Base-by-base conservation (phyloP, 2,329 filamentous ascomycete species). In the Nemania serpens region DNA sequence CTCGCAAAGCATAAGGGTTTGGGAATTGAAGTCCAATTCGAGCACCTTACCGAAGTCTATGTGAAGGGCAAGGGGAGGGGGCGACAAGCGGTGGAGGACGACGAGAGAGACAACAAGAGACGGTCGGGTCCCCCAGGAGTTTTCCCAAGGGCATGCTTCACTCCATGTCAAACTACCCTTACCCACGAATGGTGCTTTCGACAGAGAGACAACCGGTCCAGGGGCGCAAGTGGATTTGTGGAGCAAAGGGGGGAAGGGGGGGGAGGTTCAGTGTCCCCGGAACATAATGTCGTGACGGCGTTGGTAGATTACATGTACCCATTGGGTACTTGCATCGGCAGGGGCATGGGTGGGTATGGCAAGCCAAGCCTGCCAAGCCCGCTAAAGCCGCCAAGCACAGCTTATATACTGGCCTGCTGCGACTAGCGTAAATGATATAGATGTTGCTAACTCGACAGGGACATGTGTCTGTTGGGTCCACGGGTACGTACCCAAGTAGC, bases 81-180 rank as follows among this genome's bases (percentile, higher is more conserved):
- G 65, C 62, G 63, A 67, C 65, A 66, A 63, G 70, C 68, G 69
- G 68, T 69, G 68, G 70, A 71, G 69, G 70, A 64, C 58, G 68
- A 68, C 65, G 66, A 69, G 69, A 68, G 68, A 69, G 67, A 70
- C 66, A 66, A 69, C 66, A 67, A 69, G 68, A 70, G 68, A 70
- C 66, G 68, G 68, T 62, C 64, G 67, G 68, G 63, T 61, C 63
- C 69, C 70, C 64, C 69, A 70, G 66, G 70, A 70, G 68, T 69
- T 70, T 70, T 72, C 69, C 59, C 65, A 69, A 64, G 69, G 68
- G 65, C 66, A 68, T 61, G 66, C 66, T 66, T 62, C 61, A 60
- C 62, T 62, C 62, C 58, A 58, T 62, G 50, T 43, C 63, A 49
- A 70, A 64, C 69, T 67, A 68, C 69, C 69, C 70, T 72, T 60